Evolutionary conservation across 192 early-diverging fungal genomes (phyloP).

Genomic region (Gamsiella multidivaricata): DNA sequence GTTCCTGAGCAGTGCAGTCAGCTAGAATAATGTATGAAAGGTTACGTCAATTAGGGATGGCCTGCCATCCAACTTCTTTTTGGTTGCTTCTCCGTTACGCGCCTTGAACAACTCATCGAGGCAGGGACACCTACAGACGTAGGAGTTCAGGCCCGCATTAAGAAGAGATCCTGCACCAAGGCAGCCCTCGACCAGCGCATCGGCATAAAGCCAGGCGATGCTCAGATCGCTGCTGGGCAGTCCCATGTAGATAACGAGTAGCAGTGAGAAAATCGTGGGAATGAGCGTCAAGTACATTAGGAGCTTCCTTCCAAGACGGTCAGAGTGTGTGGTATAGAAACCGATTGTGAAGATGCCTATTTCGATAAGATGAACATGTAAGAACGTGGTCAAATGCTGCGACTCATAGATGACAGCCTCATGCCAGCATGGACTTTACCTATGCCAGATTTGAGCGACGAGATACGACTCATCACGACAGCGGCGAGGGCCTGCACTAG

Average conservation of each 20-base stretch:
- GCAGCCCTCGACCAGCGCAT: conserved; percentile 17
- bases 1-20: conserved; percentile 20
- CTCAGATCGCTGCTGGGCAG: conserved; percentile 7
- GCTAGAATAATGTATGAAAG: too few species aligned
- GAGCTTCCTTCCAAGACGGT: conserved; percentile 9
- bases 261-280: not conserved
- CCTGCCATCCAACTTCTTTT: too few species aligned
- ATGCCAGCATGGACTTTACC: conserved; percentile 4
- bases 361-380: not conserved
- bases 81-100: too few species aligned
- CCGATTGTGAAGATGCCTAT: conserved; percentile 35
- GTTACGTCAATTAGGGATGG: not conserved
- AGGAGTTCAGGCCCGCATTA: conserved; percentile 15
- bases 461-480: conserved; percentile 5
- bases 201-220: conserved; percentile 4
- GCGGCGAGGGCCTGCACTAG: conserved; percentile 5
- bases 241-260: conserved; percentile 22
- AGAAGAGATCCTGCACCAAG: conserved; percentile 22
- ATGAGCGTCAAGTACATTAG: conserved; percentile 24
- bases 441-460: conserved; percentile 16
- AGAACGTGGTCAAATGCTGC: not conserved
- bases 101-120: too few species aligned
- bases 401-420: not conserved
- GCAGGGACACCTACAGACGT: conserved; percentile 12
- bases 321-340: conserved; percentile 17